Conservation (phyloP, 208 protist genomes). For the Acanthamoeba sp. region DNA sequence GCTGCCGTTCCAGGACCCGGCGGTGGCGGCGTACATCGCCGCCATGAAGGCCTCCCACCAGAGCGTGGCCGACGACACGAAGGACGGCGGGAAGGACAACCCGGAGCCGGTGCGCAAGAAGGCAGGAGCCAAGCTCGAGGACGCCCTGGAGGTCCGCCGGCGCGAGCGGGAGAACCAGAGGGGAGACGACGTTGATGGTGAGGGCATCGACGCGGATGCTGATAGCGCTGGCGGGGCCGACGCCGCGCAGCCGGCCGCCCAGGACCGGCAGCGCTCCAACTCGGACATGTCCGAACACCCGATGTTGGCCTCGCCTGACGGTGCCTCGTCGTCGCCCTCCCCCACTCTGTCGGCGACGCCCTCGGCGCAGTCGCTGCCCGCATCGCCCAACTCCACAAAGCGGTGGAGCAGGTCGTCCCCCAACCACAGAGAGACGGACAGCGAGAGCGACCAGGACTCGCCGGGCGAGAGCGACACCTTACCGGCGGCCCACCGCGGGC, state of each 20-base stretch:
- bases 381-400: too few relatives aligned
- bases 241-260: neutral
- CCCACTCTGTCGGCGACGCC: neutral
- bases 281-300: neutral
- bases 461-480: neutral
- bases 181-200: too few relatives aligned
- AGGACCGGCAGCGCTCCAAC: neutral
- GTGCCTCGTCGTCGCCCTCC: neutral
- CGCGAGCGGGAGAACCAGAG: neutral
- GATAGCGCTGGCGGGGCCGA: neutral
- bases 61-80: too few relatives aligned
- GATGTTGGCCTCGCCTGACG: too few relatives aligned
- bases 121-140: neutral
- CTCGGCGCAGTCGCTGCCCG: neutral
- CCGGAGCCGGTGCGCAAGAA: neutral
- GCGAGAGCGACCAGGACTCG: neutral
- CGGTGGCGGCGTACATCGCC: neutral
- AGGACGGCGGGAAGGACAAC: neutral
- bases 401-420: too few relatives aligned
- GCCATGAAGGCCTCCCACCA: neutral
- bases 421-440: too few relatives aligned
- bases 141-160: neutral
- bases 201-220: neutral
- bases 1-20: neutral
- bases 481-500: too few relatives aligned